Evolutionary conservation across 805 yeast genomes (phyloP).

Genomic region (Candida pseudoglaebosa): DNA sequence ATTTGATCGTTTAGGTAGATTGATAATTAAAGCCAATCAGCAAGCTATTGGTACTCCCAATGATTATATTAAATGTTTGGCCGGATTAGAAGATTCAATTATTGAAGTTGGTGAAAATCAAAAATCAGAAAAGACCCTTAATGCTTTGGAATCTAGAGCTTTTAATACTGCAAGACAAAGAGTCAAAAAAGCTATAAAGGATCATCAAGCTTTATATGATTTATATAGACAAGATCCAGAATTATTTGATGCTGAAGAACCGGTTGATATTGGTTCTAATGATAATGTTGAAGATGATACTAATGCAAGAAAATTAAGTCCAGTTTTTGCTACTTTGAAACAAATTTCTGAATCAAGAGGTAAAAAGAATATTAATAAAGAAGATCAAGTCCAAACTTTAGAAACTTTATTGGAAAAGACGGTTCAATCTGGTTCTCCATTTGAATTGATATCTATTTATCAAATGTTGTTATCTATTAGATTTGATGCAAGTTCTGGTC

Average conservation of each 20-base stretch:
- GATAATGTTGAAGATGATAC: constrained; percentile 33
- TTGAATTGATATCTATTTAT: constrained; percentile 74
- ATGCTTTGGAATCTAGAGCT: constrained; percentile 79
- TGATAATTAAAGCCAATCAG: constrained; percentile 65
- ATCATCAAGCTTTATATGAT: constrained; percentile 56
- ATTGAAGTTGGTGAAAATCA: constrained; percentile 44
- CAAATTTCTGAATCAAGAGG: constrained; percentile 86
- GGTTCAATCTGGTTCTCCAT: constrained; percentile 38
- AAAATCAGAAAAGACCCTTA: constrained; percentile 65
- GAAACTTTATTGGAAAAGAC: constrained; percentile 52
- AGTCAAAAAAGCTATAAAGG: constrained; percentile 73
- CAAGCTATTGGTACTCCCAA: constrained; percentile 74
- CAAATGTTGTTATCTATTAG: constrained; percentile 82
- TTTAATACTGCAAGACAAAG: constrained; percentile 86
- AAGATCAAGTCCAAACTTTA: constrained; percentile 69
- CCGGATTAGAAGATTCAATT: constrained; percentile 68
- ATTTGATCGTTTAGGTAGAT: constrained; percentile 73
- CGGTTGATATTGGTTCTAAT: constrained; percentile 31
- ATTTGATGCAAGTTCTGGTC: constrained; percentile 71
- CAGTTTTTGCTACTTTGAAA: constrained; percentile 69
- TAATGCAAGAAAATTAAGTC: constrained; percentile 34
- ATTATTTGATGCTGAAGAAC: constrained; percentile 57
- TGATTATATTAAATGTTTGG: constrained; percentile 62
- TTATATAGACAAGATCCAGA: constrained; percentile 68
- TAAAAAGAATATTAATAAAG: constrained; percentile 84